Percentiles rank a stretch among this genome's conserved stretches.
phyloP scores from a whole-genome alignment of 768 basidiomycete genomes.

The Suillus variegatus region DNA sequence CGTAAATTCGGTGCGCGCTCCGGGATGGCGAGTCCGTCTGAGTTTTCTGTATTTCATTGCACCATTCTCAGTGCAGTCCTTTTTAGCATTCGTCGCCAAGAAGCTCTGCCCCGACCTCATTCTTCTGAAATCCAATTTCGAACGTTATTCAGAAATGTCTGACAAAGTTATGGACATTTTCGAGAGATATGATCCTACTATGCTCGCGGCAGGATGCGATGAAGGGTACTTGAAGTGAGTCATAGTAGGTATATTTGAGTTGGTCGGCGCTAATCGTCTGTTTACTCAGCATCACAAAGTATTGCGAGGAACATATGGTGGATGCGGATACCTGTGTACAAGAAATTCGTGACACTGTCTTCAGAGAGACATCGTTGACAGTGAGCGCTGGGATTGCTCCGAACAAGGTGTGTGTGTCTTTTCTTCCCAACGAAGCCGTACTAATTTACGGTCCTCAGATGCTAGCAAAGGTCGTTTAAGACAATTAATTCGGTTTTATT shows the following conservation, averaged over 20 bases:
- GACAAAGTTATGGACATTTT: constrained; percentile 68
- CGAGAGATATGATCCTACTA: constrained; percentile 71
- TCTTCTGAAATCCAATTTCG: constrained; percentile 57
- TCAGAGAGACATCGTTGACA: constrained; percentile 80
- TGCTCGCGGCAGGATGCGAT: constrained; percentile 79
- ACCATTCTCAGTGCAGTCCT: neutral
- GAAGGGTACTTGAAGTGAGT: constrained; percentile 90
- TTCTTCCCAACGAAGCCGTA: constrained; percentile 9
- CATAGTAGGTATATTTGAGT: no score
- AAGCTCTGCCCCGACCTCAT: constrained; percentile 92
- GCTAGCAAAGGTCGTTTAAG: constrained; percentile 79
- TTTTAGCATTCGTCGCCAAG: constrained; percentile 83
- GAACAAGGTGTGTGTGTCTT: constrained; percentile 67
- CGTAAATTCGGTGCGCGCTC: constrained; percentile 89
- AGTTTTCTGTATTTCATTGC: neutral
- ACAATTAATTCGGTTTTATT: neutral
- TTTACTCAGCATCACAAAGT: constrained; percentile 70
- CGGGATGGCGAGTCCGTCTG: constrained; percentile 87
- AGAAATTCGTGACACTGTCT: constrained; percentile 73
- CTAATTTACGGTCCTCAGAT: constrained; percentile 49
- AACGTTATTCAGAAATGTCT: constrained; percentile 72
- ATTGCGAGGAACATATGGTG: constrained; percentile 69
- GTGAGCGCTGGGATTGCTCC: constrained; percentile 96
- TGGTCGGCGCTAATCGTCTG: constrained; percentile 6
- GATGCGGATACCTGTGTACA: constrained; percentile 74